Percentiles rank a stretch among this genome's conserved stretches.
Evolutionary conservation across 306 rosid genomes (phyloP).

Genomic region (Medicago truncatula): MtrunA17r5.0-ANR NC_053049.1:11276501-11277000

Average conservation of each 20-base stretch:
- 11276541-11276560: too few species aligned
- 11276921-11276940: background rate
- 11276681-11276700: background rate
- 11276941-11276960: background rate
- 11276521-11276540: too few species aligned
- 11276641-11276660: background rate
- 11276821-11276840: background rate
- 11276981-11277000: slow-evolving; percentile 47
- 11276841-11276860: background rate
- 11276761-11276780: background rate
- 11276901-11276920: background rate
- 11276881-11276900: background rate
- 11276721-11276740: background rate
- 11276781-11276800: background rate
- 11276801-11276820: background rate
- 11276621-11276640: background rate
- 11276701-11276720: background rate
- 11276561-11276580: too few species aligned
- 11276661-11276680: background rate
- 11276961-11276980: background rate
- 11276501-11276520: too few species aligned
- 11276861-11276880: background rate
- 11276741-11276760: background rate
- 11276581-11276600: background rate
- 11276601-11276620: background rate